These are phyloP conservation scores for Cryptosporidium felis DNA, from an alignment of 169 alveolate species.

Conservation along the genomic window DNA sequence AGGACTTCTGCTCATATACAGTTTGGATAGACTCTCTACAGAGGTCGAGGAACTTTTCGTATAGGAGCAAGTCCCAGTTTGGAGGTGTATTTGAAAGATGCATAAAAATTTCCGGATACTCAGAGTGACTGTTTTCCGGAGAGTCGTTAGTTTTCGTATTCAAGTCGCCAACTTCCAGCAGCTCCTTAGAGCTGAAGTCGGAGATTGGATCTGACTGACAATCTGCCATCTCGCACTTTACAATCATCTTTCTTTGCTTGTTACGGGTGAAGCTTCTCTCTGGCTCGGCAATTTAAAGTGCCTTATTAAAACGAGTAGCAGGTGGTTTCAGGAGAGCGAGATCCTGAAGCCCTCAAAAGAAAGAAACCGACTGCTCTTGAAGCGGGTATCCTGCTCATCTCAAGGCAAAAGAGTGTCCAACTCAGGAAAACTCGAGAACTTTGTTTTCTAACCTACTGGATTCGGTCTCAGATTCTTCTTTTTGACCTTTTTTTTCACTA, in stretches of 20 bases:
- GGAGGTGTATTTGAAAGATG: slow-evolving; percentile 19
- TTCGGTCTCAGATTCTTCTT: too few relatives aligned
- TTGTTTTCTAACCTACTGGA: too few relatives aligned
- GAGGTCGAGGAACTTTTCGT: slow-evolving; percentile 22
- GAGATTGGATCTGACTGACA: not conserved
- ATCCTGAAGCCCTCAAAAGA: too few relatives aligned
- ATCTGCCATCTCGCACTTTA: slow-evolving; percentile 27
- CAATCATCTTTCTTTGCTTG: not conserved
- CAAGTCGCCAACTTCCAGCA: slow-evolving; percentile 29
- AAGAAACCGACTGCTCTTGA: too few relatives aligned
- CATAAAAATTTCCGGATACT: slow-evolving; percentile 7
- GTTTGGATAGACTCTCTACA: slow-evolving; percentile 2
- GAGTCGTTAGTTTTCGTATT: not conserved
- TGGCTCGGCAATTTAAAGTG: too few relatives aligned
- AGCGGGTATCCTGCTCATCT: too few relatives aligned
- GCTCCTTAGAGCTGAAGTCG: slow-evolving; percentile 29
- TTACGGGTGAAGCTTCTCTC: not conserved
- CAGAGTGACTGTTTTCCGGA: not conserved
- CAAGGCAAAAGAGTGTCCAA: too few relatives aligned
- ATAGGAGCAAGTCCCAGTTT: slow-evolving; percentile 20
- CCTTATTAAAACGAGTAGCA: not conserved
- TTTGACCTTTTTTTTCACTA: too few relatives aligned
- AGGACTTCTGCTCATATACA: not conserved
- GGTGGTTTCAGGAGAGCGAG: not conserved
- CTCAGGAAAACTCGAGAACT: too few relatives aligned